These are phyloP conservation scores for Yamadazyma sp. DNA, from an alignment of 805 yeast genomes.

Conservation along the genomic window DNA sequence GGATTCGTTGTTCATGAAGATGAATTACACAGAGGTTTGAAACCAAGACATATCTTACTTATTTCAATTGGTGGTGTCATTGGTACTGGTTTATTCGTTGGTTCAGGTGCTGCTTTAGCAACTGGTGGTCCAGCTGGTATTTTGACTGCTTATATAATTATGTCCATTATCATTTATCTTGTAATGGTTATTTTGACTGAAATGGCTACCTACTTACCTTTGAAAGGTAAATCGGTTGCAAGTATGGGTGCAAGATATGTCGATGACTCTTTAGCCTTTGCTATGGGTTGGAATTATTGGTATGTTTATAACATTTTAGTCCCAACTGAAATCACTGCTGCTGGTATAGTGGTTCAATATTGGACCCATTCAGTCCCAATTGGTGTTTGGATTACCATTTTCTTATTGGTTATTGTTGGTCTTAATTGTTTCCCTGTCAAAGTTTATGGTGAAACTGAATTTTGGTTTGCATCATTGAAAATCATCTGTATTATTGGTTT, in stretches of 20 bases:
- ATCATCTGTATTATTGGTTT: slow-evolving; percentile 29
- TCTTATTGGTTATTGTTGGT: slow-evolving; percentile 22
- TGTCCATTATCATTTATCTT: slow-evolving; percentile 14
- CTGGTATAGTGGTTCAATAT: slow-evolving; percentile 32
- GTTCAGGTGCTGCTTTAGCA: slow-evolving; percentile 32
- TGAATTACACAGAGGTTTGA: slow-evolving; percentile 28
- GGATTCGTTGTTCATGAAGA: background rate
- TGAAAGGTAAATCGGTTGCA: slow-evolving; percentile 11
- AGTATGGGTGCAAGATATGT: slow-evolving; percentile 12
- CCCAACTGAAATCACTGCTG: slow-evolving; percentile 38
- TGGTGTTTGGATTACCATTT: slow-evolving; percentile 40
- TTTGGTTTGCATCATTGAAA: slow-evolving; percentile 32
- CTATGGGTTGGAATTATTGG: slow-evolving; percentile 40
- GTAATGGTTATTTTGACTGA: slow-evolving; percentile 14
- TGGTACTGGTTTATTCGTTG: slow-evolving; percentile 64
- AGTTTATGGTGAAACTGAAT: slow-evolving; percentile 36
- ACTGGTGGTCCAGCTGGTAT: slow-evolving; percentile 37
- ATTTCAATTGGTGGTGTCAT: slow-evolving; percentile 85
- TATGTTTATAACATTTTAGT: slow-evolving; percentile 31
- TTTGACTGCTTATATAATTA: slow-evolving; percentile 30
- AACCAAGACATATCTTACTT: slow-evolving; percentile 58
- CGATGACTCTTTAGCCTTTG: slow-evolving; percentile 15
- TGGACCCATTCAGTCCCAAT: slow-evolving; percentile 33
- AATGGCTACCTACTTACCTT: slow-evolving; percentile 15
- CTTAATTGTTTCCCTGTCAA: slow-evolving; percentile 29